Percentiles rank a stretch among this genome's conserved stretches.
Conservation (phyloP, 345 rosid genomes). For the Eucalyptus brandiana region DNA sequence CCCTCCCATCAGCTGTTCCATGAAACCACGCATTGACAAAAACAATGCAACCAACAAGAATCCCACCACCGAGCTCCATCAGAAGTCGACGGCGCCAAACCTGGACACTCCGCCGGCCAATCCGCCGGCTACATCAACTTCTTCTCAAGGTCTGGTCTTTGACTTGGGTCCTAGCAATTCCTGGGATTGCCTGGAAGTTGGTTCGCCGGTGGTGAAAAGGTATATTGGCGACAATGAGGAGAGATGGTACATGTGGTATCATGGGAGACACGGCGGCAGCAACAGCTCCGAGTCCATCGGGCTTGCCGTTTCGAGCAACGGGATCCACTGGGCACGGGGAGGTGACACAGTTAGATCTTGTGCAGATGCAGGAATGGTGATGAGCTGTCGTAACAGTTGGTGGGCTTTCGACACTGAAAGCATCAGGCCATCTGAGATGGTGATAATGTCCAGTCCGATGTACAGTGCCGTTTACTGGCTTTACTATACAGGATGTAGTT, state of each 20-base stretch:
- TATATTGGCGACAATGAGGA: slow-evolving; percentile 37
- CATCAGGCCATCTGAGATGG: slow-evolving; percentile 60
- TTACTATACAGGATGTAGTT: slow-evolving; percentile 55
- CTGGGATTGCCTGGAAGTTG: slow-evolving; percentile 29
- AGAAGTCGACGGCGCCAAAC: not conserved
- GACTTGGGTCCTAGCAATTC: slow-evolving; percentile 20
- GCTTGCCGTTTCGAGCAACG: slow-evolving; percentile 32
- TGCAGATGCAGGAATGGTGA: slow-evolving; percentile 60
- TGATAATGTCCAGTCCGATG: slow-evolving; percentile 63
- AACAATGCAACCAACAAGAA: slow-evolving; percentile 7
- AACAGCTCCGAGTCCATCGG: slow-evolving; percentile 23
- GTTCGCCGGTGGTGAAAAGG: slow-evolving; percentile 43
- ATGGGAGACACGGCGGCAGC: slow-evolving; percentile 9
- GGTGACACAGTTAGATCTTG: slow-evolving; percentile 23
- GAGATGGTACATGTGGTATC: slow-evolving; percentile 51
- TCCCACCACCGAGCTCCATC: not conserved
- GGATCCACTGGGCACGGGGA: slow-evolving; percentile 37
- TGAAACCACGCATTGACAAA: slow-evolving; percentile 13
- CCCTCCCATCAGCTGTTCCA: slow-evolving; percentile 10
- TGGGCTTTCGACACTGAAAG: slow-evolving; percentile 75
- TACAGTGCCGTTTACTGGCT: slow-evolving; percentile 75
- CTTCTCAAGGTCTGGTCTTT: slow-evolving; percentile 22
- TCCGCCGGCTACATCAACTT: slow-evolving; percentile 1
- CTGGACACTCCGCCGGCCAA: not conserved
- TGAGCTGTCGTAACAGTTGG: slow-evolving; percentile 57